phyloP scores from a whole-genome alignment of 306 rosid species.

The Arachis stenosperma region DNA sequence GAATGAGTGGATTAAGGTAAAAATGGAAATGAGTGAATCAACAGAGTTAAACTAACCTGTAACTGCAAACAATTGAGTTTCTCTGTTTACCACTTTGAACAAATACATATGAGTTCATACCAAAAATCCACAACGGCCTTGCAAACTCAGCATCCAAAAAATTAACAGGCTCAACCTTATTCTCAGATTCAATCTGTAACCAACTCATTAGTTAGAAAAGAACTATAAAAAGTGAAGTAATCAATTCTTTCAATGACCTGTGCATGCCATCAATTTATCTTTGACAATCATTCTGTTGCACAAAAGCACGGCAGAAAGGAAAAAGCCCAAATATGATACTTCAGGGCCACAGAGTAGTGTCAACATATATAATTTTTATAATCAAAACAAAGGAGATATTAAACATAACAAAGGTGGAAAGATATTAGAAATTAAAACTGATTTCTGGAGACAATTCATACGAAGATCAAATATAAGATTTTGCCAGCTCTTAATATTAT shows the following conservation, averaged over 20 bases:
- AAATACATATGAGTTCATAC: constrained; percentile 78
- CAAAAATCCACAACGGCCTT: constrained; percentile 81
- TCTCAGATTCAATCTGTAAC: constrained; percentile 74
- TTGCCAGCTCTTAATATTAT: background rate
- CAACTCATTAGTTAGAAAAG: constrained; percentile 31
- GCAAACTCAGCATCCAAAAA: constrained; percentile 87
- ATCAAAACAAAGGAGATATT: constrained; percentile 6
- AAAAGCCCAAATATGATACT: constrained; percentile 2
- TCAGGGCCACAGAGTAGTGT: constrained; percentile 9
- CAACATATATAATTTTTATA: constrained; percentile 13
- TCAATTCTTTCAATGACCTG: background rate
- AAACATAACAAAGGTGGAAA: background rate
- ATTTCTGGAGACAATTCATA: constrained; percentile 15
- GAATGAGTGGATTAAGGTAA: constrained; percentile 22
- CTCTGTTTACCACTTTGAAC: constrained; percentile 48
- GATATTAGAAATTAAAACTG: background rate
- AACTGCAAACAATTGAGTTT: constrained; percentile 75
- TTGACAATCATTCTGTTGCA: constrained; percentile 8
- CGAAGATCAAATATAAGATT: background rate
- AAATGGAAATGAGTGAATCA: constrained; percentile 11
- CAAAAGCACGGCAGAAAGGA: background rate
- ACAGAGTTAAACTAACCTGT: constrained; percentile 62
- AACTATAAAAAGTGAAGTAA: constrained; percentile 8
- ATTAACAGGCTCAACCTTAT: constrained; percentile 68
- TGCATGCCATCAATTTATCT: constrained; percentile 18